Percentiles rank a stretch among this genome's conserved stretches.
phyloP scores from a whole-genome alignment of 768 basidiomycete species.

The Trametes cubensis region DNA sequence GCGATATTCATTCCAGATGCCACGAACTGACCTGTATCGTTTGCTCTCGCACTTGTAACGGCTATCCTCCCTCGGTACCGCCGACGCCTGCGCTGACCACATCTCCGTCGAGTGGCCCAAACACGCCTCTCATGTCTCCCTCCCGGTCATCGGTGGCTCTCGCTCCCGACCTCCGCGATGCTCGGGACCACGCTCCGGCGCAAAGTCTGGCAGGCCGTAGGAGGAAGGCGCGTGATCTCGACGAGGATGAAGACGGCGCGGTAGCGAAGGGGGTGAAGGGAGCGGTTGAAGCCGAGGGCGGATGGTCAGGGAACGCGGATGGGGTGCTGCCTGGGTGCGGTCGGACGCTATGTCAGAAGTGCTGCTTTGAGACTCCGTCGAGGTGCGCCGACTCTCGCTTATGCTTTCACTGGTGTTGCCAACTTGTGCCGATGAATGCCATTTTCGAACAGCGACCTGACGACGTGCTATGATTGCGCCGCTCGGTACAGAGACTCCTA shows the following conservation, averaged over 20 bases:
- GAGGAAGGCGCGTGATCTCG: conserved; percentile 33
- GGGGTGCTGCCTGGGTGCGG: conserved; percentile 38
- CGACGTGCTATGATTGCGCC: neutral
- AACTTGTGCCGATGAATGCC: neutral
- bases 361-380: conserved; percentile 39
- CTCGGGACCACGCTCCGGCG: neutral
- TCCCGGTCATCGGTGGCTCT: conserved; percentile 33
- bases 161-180: conserved; percentile 5
- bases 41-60: conserved; percentile 43
- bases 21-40: conserved; percentile 38
- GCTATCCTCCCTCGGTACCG: conserved; percentile 37
- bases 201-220: conserved; percentile 27
- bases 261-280: conserved; percentile 6
- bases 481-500: neutral
- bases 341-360: conserved; percentile 38
- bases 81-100: conserved; percentile 42
- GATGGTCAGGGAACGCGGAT: conserved; percentile 14
- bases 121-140: conserved; percentile 23
- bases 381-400: conserved; percentile 34
- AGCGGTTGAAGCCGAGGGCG: conserved; percentile 2
- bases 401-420: neutral
- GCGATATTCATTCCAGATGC: conserved; percentile 32
- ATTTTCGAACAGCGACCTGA: conserved; percentile 1
- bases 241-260: conserved; percentile 2
- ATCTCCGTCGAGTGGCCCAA: conserved; percentile 34